A percentile compares a stretch with the other conserved stretches of the same genome.
Evolutionary conservation across 805 yeast species (phyloP).

Genomic region (Scheffersomyces ergatensis): DNA sequence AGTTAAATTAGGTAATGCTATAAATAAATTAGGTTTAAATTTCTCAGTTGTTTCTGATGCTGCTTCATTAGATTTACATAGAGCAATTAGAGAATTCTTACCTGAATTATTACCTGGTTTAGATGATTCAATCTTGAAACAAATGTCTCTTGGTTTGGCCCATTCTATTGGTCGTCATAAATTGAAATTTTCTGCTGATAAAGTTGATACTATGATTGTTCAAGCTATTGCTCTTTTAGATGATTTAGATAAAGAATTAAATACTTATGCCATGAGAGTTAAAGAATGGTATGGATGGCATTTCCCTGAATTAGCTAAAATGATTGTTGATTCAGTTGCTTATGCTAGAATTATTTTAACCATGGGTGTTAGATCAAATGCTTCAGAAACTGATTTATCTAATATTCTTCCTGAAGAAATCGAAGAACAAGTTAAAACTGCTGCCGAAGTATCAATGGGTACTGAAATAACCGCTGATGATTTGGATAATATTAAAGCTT

Average conservation of each 20-base stretch:
- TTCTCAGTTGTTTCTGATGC: conserved; percentile 91
- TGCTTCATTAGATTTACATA: conserved; percentile 88
- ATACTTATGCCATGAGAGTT: conserved; percentile 98
- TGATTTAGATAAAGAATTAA: conserved; percentile 95
- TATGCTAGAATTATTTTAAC: conserved; percentile 89
- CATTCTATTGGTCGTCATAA: conserved; percentile 98
- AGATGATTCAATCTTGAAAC: conserved; percentile 76
- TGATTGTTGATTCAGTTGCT: conserved; percentile 92
- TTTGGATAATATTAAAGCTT: conserved; percentile 78
- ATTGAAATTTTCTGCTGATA: conserved; percentile 95
- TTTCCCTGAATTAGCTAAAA: conserved; percentile 98
- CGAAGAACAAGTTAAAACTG: conserved; percentile 71
- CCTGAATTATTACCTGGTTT: conserved; percentile 95
- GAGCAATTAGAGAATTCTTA: conserved; percentile 91
- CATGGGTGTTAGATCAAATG: conserved; percentile 93
- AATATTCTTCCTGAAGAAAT: conserved; percentile 46
- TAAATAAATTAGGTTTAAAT: conserved; percentile 89
- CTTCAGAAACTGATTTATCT: conserved; percentile 78
- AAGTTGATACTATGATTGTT: conserved; percentile 98
- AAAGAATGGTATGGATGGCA: conserved; percentile 99
- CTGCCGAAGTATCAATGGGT: conserved; percentile 99
- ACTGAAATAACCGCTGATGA: conserved; percentile 95
- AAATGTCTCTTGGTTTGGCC: conserved; percentile 97
- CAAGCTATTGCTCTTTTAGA: conserved; percentile 97
- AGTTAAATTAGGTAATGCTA: conserved; percentile 93